Evolutionary conservation across 306 rosid genomes (phyloP), one percentile per base, ranked within the genome.

Genomic region (Arachis stenosperma): DNA sequence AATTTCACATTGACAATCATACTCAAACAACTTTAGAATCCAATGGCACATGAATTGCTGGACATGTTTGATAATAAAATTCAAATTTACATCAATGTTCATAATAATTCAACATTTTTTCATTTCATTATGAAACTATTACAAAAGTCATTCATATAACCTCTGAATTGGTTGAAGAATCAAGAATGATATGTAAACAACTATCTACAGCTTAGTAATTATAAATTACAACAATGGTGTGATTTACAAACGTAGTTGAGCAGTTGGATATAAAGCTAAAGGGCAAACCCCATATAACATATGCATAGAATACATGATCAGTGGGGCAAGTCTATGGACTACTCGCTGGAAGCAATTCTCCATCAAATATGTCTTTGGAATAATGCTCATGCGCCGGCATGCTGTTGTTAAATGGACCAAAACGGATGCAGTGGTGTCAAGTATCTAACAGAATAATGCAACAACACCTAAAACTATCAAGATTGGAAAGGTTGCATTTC

Each of bases 291-390:
- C 89, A 83, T 55, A 86, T 86, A 30, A 89, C 91, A 6, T 91
- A 89, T 6, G 89, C 89, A 6, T 89, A 86, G 82, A 89, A 89
- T 37, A 89, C 91, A 44, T 84, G 94, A 78, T 89, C 91, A 2
- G 88, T 65, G 0, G 91, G 91, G 65, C 91, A 86, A n/a, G 94
- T 89, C 94, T 91, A 89, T 8, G 89, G 89, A 75, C 91, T 89
- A n/a, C 86, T 88, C 41, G 73, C 39, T 33, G 89, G 89, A 46
- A 89, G 88, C 63, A 72, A 65, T 3, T 72, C 83, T 75, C 94
- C 47, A 8, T 89, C 83, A 6, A 89, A 89, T 80, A 89, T 59
- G 71, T 83, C 43, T 15, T 39, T 15, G 94, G 94, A 48, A 86
- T 29, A 51, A 85, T 83, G 77, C 66, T 81, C 89, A 89, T 89